Evolutionary conservation across 2,329 filamentous ascomycete genomes (phyloP), one percentile per base, ranked within the genome.

Genomic region (Fusarium protoensiforme): DNA sequence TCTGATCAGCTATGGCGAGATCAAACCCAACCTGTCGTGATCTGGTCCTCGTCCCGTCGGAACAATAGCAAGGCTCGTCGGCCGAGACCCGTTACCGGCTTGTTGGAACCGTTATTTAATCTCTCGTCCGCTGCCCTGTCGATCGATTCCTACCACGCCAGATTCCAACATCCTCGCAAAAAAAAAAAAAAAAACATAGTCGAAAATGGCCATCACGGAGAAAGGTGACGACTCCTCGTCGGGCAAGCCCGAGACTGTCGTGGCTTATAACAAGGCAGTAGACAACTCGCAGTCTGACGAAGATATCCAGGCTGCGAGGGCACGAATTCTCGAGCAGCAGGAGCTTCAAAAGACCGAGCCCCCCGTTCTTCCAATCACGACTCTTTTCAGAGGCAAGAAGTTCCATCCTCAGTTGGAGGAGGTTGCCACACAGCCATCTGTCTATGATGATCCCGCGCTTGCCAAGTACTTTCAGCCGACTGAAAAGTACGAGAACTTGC

Each of bases 391-490:
- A 20, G 59, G 64, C 29, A 69, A 60, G 10, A 69, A 67, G 8
- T 66, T 64, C 3, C 31, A 67, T 64, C 64, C 64, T 4, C 24
- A 65, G 13, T 20, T 68, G 5, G 54, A 65, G 3, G 33, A 57
- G 22, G n/a, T 57, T n/a, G 54, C 54, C 54, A 57, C 54, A 0
- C 54, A 57, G 1, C 54, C 27, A 29, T 86, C 84, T 4, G 85
- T 87, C 7, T 87, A 81, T 57, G 85, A 87, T 43, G 81, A 86
- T 57, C 81, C 83, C 0, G 81, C 84, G 5, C 76, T 81, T 3
- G 83, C 80, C 11, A 81, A 82, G 31, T 84, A 86, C 69, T 79
- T 75, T 57, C 69, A 76, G 39, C 78, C 78, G 2, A 69, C 68
- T 4, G 75, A 75, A 20, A 74, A 78, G 33, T 81, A 83, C 80